Evolutionary conservation across 2,329 filamentous ascomycete genomes (phyloP).

Genomic region (Botryotinia globosa): DNA sequence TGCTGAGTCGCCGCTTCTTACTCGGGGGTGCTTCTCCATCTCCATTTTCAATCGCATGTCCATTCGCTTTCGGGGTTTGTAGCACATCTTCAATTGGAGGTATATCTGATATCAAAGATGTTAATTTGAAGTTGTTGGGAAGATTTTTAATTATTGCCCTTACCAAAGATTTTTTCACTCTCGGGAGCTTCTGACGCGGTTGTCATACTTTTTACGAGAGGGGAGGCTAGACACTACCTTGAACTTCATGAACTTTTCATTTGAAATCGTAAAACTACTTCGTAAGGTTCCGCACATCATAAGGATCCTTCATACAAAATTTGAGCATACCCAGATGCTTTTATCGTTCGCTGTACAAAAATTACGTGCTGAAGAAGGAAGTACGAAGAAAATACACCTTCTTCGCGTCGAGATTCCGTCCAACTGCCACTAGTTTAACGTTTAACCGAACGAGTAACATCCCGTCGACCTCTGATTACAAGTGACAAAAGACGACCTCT

Average conservation of each 20-base stretch:
- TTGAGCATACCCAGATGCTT: constrained; percentile 54
- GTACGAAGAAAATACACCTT: constrained; percentile 18
- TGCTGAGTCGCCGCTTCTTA: constrained; percentile 63
- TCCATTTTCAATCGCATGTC: constrained; percentile 32
- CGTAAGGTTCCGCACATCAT: constrained; percentile 48
- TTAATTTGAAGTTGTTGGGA: constrained; percentile 21
- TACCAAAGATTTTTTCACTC: constrained; percentile 36
- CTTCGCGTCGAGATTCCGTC: constrained; percentile 17
- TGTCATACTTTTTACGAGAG: constrained; percentile 38
- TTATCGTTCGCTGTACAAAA: constrained; percentile 37
- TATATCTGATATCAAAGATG: constrained; percentile 27
- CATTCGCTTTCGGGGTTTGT: constrained; percentile 34
- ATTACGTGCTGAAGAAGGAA: constrained; percentile 16
- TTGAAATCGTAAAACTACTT: constrained; percentile 55
- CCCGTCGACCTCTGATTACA: constrained; percentile 16
- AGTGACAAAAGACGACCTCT: background rate
- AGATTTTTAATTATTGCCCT: constrained; percentile 5
- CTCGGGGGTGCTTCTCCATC: constrained; percentile 50
- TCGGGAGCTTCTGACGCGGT: constrained; percentile 38
- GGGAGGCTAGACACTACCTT: constrained; percentile 43
- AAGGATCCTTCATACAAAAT: constrained; percentile 48
- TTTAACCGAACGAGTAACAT: constrained; percentile 26
- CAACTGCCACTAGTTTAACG: constrained; percentile 28
- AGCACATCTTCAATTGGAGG: constrained; percentile 30
- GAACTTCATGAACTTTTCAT: constrained; percentile 58